Evolutionary conservation across 805 yeast species (phyloP), one percentile per base, ranked within the genome.

Genomic region (Saccharomyces kudriavzevii): DNA sequence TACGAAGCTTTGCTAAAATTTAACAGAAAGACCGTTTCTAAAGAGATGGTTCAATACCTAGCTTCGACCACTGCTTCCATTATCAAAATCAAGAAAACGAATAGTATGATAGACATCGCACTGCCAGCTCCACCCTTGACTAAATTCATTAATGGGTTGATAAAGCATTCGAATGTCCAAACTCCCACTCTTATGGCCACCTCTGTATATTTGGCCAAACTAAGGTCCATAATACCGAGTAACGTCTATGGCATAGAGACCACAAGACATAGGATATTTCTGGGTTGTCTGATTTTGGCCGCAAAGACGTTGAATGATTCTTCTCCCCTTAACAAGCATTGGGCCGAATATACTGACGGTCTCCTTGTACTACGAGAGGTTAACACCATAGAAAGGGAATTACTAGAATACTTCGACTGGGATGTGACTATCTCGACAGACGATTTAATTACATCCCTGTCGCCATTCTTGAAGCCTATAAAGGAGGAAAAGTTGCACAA

Each of bases 131-230:
- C 82, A 4, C 67, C 84, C 0, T 73, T 89, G 48, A 72, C 73
- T 45, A 71, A 70, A 22, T 92, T 94, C 74, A 90, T 92, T 59
- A 77, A 83, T 55, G 79, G 78, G 25, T 75, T 92, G 59, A 84
- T 92, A 60, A 77, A 75, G 54, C 83, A 87, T 64, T 89, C 97
- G 4, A 90, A 92, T 68, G 98, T 92, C 45, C 97, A 90, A 72
- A 87, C 96, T 2, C 89, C 97, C 40, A 92, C 98, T 0, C 77
- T 92, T 56, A 92, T 92, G 98, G 85, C 97, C 11, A 80, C 96
- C 4, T 76, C 91, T 50, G 91, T 90, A 10, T 92, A 89, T 68
- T 74, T 92, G 54, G 82, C 85, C 52, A 84, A 89, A 58, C 76
- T 92, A 59, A 81, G 92, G 61, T 78, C 81, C 49, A 77, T 85